These are phyloP conservation scores for Tetrahymena malaccensis DNA, from an alignment of 73 alveolate species.

Conservation along the genomic window DNA sequence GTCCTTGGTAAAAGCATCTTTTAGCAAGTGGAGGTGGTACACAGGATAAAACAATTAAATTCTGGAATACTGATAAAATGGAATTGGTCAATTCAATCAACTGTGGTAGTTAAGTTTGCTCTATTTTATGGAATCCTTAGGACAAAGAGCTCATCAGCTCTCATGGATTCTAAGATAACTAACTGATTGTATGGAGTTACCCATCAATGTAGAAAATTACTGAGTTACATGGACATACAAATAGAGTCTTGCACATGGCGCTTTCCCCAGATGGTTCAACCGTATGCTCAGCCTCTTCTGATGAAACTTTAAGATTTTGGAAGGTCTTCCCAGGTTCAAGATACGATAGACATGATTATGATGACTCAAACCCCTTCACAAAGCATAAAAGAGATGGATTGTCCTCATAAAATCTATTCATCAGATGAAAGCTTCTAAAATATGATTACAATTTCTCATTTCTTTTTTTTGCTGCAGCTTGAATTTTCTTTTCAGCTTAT, in stretches of 20 bases:
- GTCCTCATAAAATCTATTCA: background rate
- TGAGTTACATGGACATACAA: slow-evolving; percentile 95
- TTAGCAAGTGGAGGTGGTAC: slow-evolving; percentile 99
- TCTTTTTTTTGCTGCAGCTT: background rate
- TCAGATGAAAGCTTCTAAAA: background rate
- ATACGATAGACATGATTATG: background rate
- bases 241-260: slow-evolving; percentile 81
- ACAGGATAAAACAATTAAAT: slow-evolving; percentile 85
- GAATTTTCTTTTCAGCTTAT: too few relatives aligned
- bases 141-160: slow-evolving; percentile 80
- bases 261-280: slow-evolving; percentile 97
- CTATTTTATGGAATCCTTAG: slow-evolving; percentile 71
- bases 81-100: slow-evolving; percentile 55
- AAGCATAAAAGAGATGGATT: background rate
- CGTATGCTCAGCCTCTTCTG: slow-evolving; percentile 96
- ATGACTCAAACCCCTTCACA: background rate
- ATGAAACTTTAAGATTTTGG: slow-evolving; percentile 99
- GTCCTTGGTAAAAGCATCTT: slow-evolving; percentile 91
- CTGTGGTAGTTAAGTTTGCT: slow-evolving; percentile 93
- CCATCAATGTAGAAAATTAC: slow-evolving; percentile 85
- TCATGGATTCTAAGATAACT: slow-evolving; percentile 90
- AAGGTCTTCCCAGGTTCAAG: background rate
- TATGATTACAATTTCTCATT: background rate
- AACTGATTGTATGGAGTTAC: slow-evolving; percentile 91
- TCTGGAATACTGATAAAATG: slow-evolving; percentile 90